Evolutionary conservation across 2,329 filamentous ascomycete genomes (phyloP).

Genomic region (Colletotrichum neosansevieriae): DNA sequence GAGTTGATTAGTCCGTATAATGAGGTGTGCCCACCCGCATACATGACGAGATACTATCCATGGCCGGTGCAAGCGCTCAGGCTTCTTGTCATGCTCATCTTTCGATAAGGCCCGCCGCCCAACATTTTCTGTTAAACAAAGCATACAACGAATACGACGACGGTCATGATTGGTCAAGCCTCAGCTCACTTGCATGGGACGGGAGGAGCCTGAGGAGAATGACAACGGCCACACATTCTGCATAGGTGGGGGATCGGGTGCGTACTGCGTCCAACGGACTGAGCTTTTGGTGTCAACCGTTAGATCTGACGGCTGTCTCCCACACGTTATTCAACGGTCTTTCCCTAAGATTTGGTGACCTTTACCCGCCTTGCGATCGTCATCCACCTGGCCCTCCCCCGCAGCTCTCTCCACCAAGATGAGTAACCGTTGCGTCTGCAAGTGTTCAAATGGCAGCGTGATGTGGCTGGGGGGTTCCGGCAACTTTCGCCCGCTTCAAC

Average conservation of each 20-base stretch:
- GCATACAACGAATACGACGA: neutral
- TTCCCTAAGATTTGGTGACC: too few species aligned
- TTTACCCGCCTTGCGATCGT: too few species aligned
- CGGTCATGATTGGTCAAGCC: neutral
- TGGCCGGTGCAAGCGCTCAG: neutral
- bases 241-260: neutral
- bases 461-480: neutral
- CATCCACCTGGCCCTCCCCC: neutral
- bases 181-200: neutral
- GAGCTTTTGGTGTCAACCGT: neutral
- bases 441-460: neutral
- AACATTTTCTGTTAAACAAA: neutral
- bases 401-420: neutral
- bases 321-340: neutral
- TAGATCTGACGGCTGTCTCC: neutral
- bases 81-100: neutral
- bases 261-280: slow-evolving; percentile 11
- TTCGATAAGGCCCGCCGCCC: neutral
- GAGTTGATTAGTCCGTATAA: too few species aligned
- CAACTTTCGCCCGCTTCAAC: neutral
- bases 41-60: too few species aligned
- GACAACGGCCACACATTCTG: neutral
- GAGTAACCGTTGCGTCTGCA: too few species aligned
- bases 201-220: neutral
- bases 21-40: too few species aligned